These are phyloP conservation scores for Kodamaea leandrae DNA, from an alignment of 805 yeast genomes.

Conservation along the genomic window DNA sequence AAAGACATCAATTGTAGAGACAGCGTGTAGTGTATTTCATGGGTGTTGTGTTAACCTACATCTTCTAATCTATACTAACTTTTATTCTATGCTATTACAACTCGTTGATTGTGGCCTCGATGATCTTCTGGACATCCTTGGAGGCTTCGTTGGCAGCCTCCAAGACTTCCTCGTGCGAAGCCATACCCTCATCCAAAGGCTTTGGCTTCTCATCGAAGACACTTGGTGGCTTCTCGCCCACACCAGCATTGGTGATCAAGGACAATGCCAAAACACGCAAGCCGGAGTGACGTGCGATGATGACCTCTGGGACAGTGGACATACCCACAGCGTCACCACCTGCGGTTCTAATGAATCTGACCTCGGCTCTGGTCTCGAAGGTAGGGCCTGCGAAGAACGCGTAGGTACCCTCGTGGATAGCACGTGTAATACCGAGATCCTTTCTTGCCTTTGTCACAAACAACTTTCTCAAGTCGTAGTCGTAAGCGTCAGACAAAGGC, in stretches of 20 bases:
- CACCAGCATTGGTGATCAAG: slow-evolving; percentile 81
- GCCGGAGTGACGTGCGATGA: slow-evolving; percentile 87
- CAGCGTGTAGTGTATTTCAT: too few species aligned
- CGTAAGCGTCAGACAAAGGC: slow-evolving; percentile 89
- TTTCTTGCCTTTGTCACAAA: slow-evolving; percentile 55
- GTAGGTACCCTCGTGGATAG: slow-evolving; percentile 83
- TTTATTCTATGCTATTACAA: too few species aligned
- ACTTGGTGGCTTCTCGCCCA: slow-evolving; percentile 64
- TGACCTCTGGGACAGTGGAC: slow-evolving; percentile 97
- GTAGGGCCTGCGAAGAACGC: slow-evolving; percentile 90
- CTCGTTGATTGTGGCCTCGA: slow-evolving; percentile 58
- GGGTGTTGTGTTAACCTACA: too few species aligned
- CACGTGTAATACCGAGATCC: slow-evolving; percentile 48
- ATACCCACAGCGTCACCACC: slow-evolving; percentile 97
- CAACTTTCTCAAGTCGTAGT: slow-evolving; percentile 61
- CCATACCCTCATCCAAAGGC: slow-evolving; percentile 68
- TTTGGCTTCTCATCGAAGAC: slow-evolving; percentile 55
- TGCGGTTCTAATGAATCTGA: slow-evolving; percentile 60
- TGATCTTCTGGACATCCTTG: slow-evolving; percentile 67
- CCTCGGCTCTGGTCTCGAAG: slow-evolving; percentile 89
- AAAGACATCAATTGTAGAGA: background rate
- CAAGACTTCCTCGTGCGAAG: slow-evolving; percentile 89
- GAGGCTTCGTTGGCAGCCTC: slow-evolving; percentile 81
- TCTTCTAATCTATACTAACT: background rate
- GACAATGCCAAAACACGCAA: slow-evolving; percentile 80